Evolutionary conservation across 345 rosid species (phyloP).

Genomic region (Geranium rotundifolium): DNA sequence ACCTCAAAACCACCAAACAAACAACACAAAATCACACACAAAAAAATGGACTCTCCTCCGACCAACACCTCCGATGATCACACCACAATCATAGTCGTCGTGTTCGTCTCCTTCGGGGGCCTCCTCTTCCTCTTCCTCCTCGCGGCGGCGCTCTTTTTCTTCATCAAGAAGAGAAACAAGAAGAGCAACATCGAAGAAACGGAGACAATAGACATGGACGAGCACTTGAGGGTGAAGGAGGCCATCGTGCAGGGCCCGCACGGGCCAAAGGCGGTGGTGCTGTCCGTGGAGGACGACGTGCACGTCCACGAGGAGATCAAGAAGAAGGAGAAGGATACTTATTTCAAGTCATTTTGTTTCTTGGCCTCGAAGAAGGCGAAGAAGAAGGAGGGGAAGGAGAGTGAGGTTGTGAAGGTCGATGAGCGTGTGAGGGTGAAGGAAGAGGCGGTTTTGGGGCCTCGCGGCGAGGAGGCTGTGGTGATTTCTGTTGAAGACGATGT

Average conservation of each 20-base stretch:
- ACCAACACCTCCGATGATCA: slow-evolving; percentile 24
- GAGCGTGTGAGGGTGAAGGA: no score
- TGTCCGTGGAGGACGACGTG: slow-evolving; percentile 50
- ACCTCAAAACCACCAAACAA: slow-evolving; percentile 1
- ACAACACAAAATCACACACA: background rate
- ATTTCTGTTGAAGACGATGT: no score
- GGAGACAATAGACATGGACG: slow-evolving; percentile 29
- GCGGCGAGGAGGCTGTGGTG: no score
- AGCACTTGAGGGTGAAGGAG: slow-evolving; percentile 50
- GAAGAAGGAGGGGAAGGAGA: no score
- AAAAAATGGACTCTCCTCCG: slow-evolving; percentile 31
- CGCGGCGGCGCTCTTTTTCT: slow-evolving; percentile 29
- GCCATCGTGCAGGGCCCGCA: slow-evolving; percentile 37
- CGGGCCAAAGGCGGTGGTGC: slow-evolving; percentile 28
- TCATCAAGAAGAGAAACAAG: slow-evolving; percentile 41
- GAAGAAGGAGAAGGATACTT: slow-evolving; percentile 22
- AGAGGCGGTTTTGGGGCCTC: no score
- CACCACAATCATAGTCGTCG: slow-evolving; percentile 36
- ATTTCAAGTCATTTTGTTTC: no score
- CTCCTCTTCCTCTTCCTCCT: slow-evolving; percentile 37
- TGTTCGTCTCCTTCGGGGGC: slow-evolving; percentile 51
- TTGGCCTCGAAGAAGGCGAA: no score
- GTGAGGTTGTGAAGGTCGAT: no score
- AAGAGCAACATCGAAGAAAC: slow-evolving; percentile 17
- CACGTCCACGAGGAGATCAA: slow-evolving; percentile 30